Evolutionary conservation across 768 basidiomycete genomes (phyloP), one percentile per base, ranked within the genome.

Genomic region (Pleurotus citrinopileatus): DNA sequence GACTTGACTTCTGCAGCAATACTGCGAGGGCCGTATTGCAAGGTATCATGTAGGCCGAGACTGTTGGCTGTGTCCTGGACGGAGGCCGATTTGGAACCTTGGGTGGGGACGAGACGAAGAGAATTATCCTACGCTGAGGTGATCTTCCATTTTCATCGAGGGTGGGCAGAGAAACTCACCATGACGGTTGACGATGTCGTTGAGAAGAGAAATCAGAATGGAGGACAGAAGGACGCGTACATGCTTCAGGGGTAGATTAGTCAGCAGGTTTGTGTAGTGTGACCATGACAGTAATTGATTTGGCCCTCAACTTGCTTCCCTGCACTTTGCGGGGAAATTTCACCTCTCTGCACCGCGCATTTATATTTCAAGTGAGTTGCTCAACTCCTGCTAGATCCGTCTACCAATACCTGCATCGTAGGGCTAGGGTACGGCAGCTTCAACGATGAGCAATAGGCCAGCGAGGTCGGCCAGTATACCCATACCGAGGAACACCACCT

Each of bases 1-100:
- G 83, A 75, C 57, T 85, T 81, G 9, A 86, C 75, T 61, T 94
- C 87, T 17, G 87, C 79, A 0, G 89, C 88, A 57, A 98, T 79
- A 62, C 78, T 91, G 55, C 89, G 82, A 19, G 87, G 84, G 2
- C 96, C 96, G 70, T 95, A 84, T 48, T 83, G 79, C 53, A 99
- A 79, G 2, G 91, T 84, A 67, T 98, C 94, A 67, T 97, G 96
- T 1, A 94, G 76, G 36, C 94, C 95, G 52, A 91, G 73, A 58
- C 78, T 78, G 69, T 87, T 89, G 50, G 83, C 79, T 4, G 84
- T 91, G 66, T 84, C 78, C 56, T 79, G 70, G 42, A 89, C 64
- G 3, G 89, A 83, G 2, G 87, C 89, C 10, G 79, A 71, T 68
- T 87, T 84, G 46, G 77, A 63, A 37, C 69, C 64, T 51, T 65